Conservation (phyloP, 768 basidiomycete genomes). For the Royoungia palumana region DNA sequence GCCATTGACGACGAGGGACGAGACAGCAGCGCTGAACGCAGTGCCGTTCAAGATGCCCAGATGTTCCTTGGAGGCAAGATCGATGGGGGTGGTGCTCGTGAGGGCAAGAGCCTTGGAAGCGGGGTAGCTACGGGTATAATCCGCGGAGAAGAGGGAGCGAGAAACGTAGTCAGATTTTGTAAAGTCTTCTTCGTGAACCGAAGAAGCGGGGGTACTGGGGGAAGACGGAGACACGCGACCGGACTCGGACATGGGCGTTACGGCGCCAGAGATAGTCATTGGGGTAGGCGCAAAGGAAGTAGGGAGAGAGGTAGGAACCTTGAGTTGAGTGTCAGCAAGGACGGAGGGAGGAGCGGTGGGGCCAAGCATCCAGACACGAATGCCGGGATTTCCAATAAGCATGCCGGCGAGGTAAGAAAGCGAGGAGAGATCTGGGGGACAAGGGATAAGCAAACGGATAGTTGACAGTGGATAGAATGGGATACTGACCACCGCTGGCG, state of each 20-base stretch:
- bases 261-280: constrained; percentile 10
- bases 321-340: constrained; percentile 7
- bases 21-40: constrained; percentile 80
- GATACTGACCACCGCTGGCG: constrained; percentile 72
- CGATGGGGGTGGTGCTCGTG: constrained; percentile 61
- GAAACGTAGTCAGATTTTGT: background rate
- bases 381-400: constrained; percentile 75
- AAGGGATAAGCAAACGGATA: background rate
- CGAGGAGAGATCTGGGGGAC: constrained; percentile 59
- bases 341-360: constrained; percentile 6
- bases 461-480: background rate
- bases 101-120: constrained; percentile 51
- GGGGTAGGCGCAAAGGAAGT: constrained; percentile 2
- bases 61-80: constrained; percentile 73
- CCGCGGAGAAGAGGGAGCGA: background rate
- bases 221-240: constrained; percentile 46
- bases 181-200: constrained; percentile 24
- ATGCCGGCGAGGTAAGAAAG: constrained; percentile 82
- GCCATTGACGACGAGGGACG: constrained; percentile 68
- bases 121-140: constrained; percentile 6
- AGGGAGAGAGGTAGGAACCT: constrained; percentile 7
- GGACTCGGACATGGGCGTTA: constrained; percentile 16
- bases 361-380: constrained; percentile 61
- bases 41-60: constrained; percentile 84
- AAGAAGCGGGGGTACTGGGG: constrained; percentile 36